Conservation (phyloP, 805 yeast species). For the Yarrowia sp. region DNA sequence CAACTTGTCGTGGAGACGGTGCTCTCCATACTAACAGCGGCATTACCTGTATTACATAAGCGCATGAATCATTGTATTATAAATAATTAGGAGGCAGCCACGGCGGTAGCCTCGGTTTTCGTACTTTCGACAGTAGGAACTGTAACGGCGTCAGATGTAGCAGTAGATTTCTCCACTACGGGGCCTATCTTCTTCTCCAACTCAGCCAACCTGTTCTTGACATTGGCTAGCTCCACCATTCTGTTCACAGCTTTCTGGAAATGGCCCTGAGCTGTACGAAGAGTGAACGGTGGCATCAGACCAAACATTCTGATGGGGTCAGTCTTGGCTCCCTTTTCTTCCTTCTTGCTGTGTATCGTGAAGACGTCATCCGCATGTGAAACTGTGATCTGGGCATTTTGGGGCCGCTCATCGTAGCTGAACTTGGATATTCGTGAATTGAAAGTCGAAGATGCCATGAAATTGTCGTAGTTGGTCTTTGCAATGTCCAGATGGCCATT, state of each 20-base stretch:
- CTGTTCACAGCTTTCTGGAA: constrained; percentile 51
- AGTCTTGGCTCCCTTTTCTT: constrained; percentile 38
- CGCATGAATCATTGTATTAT: constrained; percentile 10
- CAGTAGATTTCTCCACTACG: too few species aligned
- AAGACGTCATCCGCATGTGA: background rate
- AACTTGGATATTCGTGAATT: constrained; percentile 16
- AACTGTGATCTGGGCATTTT: constrained; percentile 24
- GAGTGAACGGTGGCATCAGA: constrained; percentile 55
- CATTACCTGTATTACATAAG: background rate
- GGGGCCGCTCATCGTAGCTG: constrained; percentile 40
- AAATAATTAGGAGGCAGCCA: constrained; percentile 1
- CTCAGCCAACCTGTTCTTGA: constrained; percentile 3
- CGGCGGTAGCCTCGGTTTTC: background rate
- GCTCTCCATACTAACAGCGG: background rate
- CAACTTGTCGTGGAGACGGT: background rate
- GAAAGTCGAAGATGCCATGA: constrained; percentile 28
- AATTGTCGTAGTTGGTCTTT: constrained; percentile 28
- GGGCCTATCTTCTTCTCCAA: constrained; percentile 2
- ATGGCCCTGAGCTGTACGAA: constrained; percentile 52
- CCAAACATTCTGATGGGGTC: constrained; percentile 59
- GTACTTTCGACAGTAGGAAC: too few species aligned
- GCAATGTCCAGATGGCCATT: constrained; percentile 22
- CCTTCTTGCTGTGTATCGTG: constrained; percentile 20
- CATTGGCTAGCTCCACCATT: constrained; percentile 40
- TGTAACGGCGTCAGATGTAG: too few species aligned